Evolutionary conservation across 345 rosid species (phyloP).

Genomic region (Eucalyptus polybractea): DNA sequence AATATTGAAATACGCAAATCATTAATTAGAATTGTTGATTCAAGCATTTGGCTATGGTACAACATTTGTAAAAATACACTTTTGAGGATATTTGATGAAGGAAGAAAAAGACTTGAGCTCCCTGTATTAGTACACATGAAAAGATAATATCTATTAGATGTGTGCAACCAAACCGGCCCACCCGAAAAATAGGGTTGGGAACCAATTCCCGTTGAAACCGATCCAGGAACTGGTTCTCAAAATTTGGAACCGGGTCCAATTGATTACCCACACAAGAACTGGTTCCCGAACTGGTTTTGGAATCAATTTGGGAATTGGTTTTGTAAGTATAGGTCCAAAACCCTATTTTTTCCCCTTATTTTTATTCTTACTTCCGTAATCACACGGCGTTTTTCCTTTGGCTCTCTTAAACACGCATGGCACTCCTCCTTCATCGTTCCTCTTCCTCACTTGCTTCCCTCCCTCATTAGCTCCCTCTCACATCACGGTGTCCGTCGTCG

Average conservation of each 20-base stretch:
- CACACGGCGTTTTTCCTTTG: too few relatives aligned
- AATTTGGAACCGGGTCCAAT: too few relatives aligned
- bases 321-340: too few relatives aligned
- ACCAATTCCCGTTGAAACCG: accelerated
- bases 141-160: too few relatives aligned
- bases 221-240: accelerated
- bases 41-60: not conserved
- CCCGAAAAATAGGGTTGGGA: accelerated
- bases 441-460: too few relatives aligned
- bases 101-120: not conserved
- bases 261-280: too few relatives aligned
- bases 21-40: not conserved
- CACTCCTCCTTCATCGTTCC: too few relatives aligned
- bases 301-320: too few relatives aligned
- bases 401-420: too few relatives aligned
- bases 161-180: accelerated
- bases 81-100: not conserved
- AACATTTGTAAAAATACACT: not conserved
- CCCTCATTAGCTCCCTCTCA: too few relatives aligned
- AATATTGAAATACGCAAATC: not conserved
- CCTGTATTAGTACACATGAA: too few relatives aligned
- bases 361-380: accelerated
- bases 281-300: accelerated
- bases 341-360: too few relatives aligned
- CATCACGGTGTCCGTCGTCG: accelerated